Evolutionary conservation across 148 eudicot genomes (phyloP).

Genomic region (Agrostemma githago): DNA sequence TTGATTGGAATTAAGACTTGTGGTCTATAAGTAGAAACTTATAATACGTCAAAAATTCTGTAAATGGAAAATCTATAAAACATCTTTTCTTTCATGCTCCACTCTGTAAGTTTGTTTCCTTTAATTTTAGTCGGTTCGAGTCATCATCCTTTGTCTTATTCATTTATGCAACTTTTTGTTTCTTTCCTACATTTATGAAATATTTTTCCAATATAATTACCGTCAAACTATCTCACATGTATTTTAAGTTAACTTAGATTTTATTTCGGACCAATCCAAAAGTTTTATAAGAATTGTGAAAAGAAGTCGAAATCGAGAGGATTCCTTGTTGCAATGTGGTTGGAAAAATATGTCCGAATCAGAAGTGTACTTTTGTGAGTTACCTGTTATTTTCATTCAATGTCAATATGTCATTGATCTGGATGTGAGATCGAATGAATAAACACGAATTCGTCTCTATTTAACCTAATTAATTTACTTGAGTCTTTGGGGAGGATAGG

Average conservation of each 20-base stretch:
- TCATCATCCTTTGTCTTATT: background rate
- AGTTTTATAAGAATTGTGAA: too few species aligned
- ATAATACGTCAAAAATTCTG: background rate
- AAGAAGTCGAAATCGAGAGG: too few species aligned
- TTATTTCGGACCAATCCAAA: too few species aligned
- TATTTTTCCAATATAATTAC: too few species aligned
- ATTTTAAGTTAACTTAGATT: too few species aligned
- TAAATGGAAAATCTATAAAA: background rate
- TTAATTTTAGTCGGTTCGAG: conserved; percentile 6
- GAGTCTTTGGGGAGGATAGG: too few species aligned
- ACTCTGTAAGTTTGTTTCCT: background rate
- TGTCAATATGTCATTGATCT: conserved; percentile 18
- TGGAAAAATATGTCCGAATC: conserved; percentile 22
- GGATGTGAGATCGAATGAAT: background rate
- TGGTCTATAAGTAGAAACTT: background rate
- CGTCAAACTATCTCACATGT: too few species aligned
- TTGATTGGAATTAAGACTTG: background rate
- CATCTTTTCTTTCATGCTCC: background rate
- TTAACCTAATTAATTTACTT: conserved; percentile 26
- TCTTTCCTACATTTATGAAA: background rate
- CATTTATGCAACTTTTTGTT: background rate
- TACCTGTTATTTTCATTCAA: conserved; percentile 23
- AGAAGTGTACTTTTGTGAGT: conserved; percentile 9
- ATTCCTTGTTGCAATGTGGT: too few species aligned
- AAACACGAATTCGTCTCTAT: conserved; percentile 10